Conservation (phyloP, 495 filamentous ascomycete genomes). For the Thozetella sp. region DNA sequence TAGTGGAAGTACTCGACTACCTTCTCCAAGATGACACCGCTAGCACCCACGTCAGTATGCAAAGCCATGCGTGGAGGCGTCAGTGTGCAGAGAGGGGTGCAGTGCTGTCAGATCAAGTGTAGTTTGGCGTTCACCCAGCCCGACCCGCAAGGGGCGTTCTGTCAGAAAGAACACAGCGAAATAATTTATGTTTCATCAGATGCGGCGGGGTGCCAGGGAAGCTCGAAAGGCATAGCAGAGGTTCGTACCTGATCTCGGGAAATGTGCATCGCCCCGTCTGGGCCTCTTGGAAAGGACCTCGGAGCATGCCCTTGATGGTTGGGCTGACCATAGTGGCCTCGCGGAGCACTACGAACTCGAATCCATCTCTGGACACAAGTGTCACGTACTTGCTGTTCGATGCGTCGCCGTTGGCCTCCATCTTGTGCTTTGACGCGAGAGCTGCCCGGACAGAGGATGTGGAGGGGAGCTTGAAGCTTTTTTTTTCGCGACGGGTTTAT, state of each 20-base stretch:
- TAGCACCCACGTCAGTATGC: slow-evolving; percentile 28
- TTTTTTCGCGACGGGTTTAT: too few relatives aligned
- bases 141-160: slow-evolving; percentile 28
- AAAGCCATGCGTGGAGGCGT: not conserved
- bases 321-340: slow-evolving; percentile 75
- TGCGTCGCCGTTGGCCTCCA: slow-evolving; percentile 15
- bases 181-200: slow-evolving; percentile 40
- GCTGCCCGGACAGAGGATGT: not conserved
- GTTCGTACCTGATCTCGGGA: slow-evolving; percentile 74
- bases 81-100: not conserved
- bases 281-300: slow-evolving; percentile 77
- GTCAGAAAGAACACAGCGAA: slow-evolving; percentile 42
- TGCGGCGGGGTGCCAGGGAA: too few relatives aligned
- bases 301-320: slow-evolving; percentile 83
- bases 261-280: slow-evolving; percentile 65
- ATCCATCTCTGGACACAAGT: slow-evolving; percentile 83
- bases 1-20: slow-evolving; percentile 92
- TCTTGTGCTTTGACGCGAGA: slow-evolving; percentile 8
- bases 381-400: slow-evolving; percentile 70
- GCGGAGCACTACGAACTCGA: slow-evolving; percentile 83
- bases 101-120: slow-evolving; percentile 61
- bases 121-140: slow-evolving; percentile 48
- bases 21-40: slow-evolving; percentile 83
- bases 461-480: not conserved
- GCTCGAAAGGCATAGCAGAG: too few relatives aligned